Evolutionary conservation across 2,329 filamentous ascomycete genomes (phyloP), one percentile per base, ranked within the genome.

Genomic region (Colletotrichum agaves): DNA sequence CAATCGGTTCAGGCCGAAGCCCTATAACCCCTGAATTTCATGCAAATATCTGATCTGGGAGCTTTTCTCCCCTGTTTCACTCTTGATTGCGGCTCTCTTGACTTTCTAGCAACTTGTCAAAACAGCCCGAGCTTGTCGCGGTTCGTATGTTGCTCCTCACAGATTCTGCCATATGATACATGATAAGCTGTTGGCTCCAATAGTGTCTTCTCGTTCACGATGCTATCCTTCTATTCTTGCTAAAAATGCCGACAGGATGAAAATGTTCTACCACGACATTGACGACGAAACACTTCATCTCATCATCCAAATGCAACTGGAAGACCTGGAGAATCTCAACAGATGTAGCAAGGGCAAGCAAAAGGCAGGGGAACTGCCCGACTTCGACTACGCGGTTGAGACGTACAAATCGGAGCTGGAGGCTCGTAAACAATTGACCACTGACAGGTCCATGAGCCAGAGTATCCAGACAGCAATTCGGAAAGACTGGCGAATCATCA

Each of bases 401-500:
- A 37, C 66, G 10, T 70, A 61, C 35, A 23, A 67, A 13, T 23
- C 39, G 3, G 72, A 74, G 37, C 67, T 74, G 11, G 53, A 44
- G 23, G 19, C 58, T 3, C 17, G 68, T 4, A 27, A 46, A 1
- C 46, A 47, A 6, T 55, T 68, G 12, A n/a, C 60, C n/a, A 21
- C 56, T 8, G 72, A 73, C 49, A 61, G 55, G 4, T 46, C 33
- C 43, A 71, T 73, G 66, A 59, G 67, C n/a, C 63, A 56, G 35
- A 74, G 72, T 47, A 69, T 73, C 13, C 61, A 61, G n/a, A n/a
- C n/a, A n/a, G 70, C 72, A 1, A 58, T 67, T 2, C 81, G 11
- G 7, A n/a, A 15, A 5, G 53, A 81, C n/a, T 33, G 43, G 13
- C 11, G 23, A 11, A 33, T 58, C 33, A 35, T 63, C 7, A 17